Evolutionary conservation across 495 filamentous ascomycete genomes (phyloP), one percentile per base, ranked within the genome.

Genomic region (Aspergillus kassunensis): DNA sequence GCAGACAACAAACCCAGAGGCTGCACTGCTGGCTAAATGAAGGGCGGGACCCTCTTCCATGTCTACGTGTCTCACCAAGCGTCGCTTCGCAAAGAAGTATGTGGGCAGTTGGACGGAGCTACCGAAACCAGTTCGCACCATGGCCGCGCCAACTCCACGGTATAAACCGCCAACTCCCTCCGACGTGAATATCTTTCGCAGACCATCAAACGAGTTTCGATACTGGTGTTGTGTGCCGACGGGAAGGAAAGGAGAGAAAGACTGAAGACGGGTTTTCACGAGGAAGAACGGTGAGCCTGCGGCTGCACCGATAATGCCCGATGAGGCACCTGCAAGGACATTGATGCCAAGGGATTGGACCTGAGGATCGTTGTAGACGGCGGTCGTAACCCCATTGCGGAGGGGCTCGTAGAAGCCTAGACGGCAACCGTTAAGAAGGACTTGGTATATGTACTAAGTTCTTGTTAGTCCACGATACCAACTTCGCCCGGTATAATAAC

Each of bases 351-450:
- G 75, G 54, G 84, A 92, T 65, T 98, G 93, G 18, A 83, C 78
- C 7, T 73, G 75, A 8, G 81, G 59, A 66, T 97, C 88, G 47
- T 78, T 75, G 71, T 88, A 88, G 35, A 96, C 61, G 19, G 80
- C 67, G 3, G 66, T 74, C 12, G 90, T 87, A 33, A 95, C 48
- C 18, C 71, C 71, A 13, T 76, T 70, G 54, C 93, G 89, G 62
- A 97, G 81, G 1, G 93, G 93, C 70, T 99, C 93, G 76, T 99
- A 99, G 77, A 99, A 96, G 31, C 93, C 92, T 11, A 99, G 75
- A 20, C 93, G 89, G 73, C 91, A 97, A 53, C 93, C 93, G 64
- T 99, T 99, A 46, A 99, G 83, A 46, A 93, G 79, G 54, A 96
- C 87, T 72, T 99, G 95, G 74, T 99, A 99, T 62, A 96, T 80